Evolutionary conservation across 768 basidiomycete genomes (phyloP), one percentile per base, ranked within the genome.

Genomic region (Lactarius indigo): DNA sequence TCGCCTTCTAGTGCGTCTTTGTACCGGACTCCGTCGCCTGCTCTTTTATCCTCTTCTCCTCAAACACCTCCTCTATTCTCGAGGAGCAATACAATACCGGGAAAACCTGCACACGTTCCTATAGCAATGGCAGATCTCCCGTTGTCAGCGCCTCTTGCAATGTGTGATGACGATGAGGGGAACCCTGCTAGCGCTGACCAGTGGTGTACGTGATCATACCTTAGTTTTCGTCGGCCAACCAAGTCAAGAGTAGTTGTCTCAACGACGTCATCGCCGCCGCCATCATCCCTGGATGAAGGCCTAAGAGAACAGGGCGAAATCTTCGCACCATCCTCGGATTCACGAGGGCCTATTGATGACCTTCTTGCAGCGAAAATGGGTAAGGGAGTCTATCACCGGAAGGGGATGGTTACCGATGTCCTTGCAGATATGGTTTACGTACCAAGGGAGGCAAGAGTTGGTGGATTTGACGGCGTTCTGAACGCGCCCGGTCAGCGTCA

Each of bases 41-140:
- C 52, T 9, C 13, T 57, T 20, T 52, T 31, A 18, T 23, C 10
- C 0, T 35, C 39, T 23, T 50, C 17, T 28, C 65, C 52, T 60
- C 54, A 56, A 55, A 63, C 65, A 5, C 68, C 65, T 18, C 65
- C 61, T 18, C 28, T 67, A 17, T 61, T 67, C 58, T 52, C 65
- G 28, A 50, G 63, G 37, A 28, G 15, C 18, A 23, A 20, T n/a
- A 33, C 37, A 3, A 13, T 55, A 20, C 37, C 37, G 31, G 23
- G 50, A 30, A n/a, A 10, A 28, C n/a, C 17, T 39, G 37, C 44
- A 23, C 42, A 30, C 17, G 15, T 33, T 35, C 66, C 58, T 37
- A 41, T 10, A 20, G 55, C 66, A 13, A 64, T 64, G 66, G 30
- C 28, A 9, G 66, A 64, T 55, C 52, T 64, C 33, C 58, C 33